Evolutionary conservation across 163 green algal genomes (phyloP), one percentile per base, ranked within the genome.

Genomic region (Scenedesmus sp.): DNA sequence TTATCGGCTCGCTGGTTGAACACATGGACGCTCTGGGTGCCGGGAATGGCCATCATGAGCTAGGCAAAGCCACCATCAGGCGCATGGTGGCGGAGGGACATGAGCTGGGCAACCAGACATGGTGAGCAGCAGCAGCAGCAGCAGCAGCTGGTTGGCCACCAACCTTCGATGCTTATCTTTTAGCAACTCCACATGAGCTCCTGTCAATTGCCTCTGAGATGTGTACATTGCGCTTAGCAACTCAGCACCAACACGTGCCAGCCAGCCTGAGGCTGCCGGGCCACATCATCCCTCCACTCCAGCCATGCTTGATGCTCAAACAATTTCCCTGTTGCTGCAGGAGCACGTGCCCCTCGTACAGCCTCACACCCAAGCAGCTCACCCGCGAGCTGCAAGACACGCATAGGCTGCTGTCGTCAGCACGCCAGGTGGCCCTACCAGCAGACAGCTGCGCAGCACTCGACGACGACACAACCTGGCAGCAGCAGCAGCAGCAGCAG

Each of bases 1-100:
- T 93, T 8, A 86, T 66, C 70, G 90, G 90, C 26, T 56, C 70
- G 3, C 90, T 88, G 5, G 90, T 93, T 0, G 83, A 93, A 12
- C 18, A 67, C 20, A 56, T 34, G 26, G 90, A 90, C 70, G 26
- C 7, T 16, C 12, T 77, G 4, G 90, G 90, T 57, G 90, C 55
- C 18, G 90, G 82, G n/a, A 8, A 67, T 10, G 90, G 90, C 13
- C 15, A 56, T 4, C 7, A 34, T 15, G 55, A 67, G 8, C 64
- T 79, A 20, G 90, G 90, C 13, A 67, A 87, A 13, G 84, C 66
- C n/a, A 66, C 73, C 16, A 70, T 93, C 56, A 54, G 52, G 54
- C 56, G 57, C n/a, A 87, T 90, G 83, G 6, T 93, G 20, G 15
- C 6, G 10, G 70, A 87, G 13, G 90, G 90, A 4, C 90, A 93